Conservation (phyloP, 805 yeast genomes). For the Lachancea waltii region DNA sequence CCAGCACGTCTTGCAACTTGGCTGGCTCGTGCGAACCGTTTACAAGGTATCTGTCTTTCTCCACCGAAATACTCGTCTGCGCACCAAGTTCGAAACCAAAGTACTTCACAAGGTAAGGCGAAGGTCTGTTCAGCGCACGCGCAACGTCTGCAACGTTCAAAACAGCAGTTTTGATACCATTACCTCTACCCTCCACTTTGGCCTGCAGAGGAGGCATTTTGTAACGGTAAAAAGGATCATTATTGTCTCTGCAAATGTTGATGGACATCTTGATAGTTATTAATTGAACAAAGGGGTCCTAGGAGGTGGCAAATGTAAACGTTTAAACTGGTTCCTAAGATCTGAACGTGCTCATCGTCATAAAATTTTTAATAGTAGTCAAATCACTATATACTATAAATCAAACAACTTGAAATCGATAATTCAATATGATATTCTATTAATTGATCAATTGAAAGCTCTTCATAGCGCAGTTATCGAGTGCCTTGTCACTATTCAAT, state of each 20-base stretch:
- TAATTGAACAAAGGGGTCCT: not conserved
- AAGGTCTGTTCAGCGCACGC: conserved; percentile 88
- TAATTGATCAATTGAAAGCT: too few relatives aligned
- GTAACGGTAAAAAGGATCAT: conserved; percentile 98
- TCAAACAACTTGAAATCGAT: too few relatives aligned
- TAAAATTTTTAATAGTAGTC: too few relatives aligned
- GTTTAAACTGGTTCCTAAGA: not conserved
- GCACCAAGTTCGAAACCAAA: conserved; percentile 98
- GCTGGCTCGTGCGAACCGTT: conserved; percentile 91
- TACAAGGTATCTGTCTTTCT: conserved; percentile 79
- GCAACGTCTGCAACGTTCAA: conserved; percentile 85
- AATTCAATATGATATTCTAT: too few relatives aligned
- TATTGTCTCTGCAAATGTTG: conserved; percentile 93
- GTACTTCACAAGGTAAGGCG: conserved; percentile 84
- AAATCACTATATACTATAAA: too few relatives aligned
- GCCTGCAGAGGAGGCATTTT: conserved; percentile 98
- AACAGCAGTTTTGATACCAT: conserved; percentile 95
- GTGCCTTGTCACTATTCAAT: too few relatives aligned
- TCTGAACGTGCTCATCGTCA: not conserved
- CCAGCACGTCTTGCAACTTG: conserved; percentile 88
- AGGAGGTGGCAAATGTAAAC: not conserved
- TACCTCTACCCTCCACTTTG: conserved; percentile 97
- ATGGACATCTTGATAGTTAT: conserved; percentile 61
- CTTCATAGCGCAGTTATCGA: too few relatives aligned
- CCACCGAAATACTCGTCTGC: conserved; percentile 76